These are phyloP conservation scores for Lanmaoa pseudosensibilis DNA, from an alignment of 768 basidiomycete genomes.

Conservation along the genomic window DNA sequence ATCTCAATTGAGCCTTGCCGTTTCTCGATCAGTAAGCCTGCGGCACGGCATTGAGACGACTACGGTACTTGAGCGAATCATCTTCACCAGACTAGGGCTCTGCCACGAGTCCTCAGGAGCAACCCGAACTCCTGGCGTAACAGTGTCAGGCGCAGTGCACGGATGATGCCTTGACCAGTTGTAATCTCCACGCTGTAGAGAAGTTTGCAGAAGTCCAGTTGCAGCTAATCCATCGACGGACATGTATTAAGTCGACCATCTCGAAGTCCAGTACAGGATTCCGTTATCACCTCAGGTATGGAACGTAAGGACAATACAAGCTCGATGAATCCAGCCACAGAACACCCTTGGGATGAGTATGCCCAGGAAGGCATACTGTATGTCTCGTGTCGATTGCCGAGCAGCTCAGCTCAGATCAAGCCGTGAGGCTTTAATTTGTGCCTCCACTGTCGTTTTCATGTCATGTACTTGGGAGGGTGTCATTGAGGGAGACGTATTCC, in stretches of 20 bases:
- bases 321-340: neutral
- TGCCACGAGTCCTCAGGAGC: neutral
- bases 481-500: conserved; percentile 51
- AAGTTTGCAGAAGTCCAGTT: neutral
- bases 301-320: neutral
- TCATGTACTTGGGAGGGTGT: conserved; percentile 23
- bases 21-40: neutral
- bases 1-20: neutral
- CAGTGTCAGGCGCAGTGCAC: neutral
- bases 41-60: too few relatives aligned
- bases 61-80: neutral
- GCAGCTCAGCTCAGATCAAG: conserved; percentile 32
- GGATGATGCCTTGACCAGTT: neutral
- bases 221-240: neutral
- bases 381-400: neutral
- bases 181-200: neutral
- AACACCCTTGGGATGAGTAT: neutral
- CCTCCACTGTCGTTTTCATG: conserved; percentile 15
- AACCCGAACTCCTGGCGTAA: neutral
- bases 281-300: neutral
- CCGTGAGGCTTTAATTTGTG: conserved; percentile 16
- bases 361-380: neutral
- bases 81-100: neutral
- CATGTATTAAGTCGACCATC: neutral
- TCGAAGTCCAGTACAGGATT: neutral